Base-by-base conservation (phyloP, 2,329 filamentous ascomycete species). In the Madurella fahalii region DNA sequence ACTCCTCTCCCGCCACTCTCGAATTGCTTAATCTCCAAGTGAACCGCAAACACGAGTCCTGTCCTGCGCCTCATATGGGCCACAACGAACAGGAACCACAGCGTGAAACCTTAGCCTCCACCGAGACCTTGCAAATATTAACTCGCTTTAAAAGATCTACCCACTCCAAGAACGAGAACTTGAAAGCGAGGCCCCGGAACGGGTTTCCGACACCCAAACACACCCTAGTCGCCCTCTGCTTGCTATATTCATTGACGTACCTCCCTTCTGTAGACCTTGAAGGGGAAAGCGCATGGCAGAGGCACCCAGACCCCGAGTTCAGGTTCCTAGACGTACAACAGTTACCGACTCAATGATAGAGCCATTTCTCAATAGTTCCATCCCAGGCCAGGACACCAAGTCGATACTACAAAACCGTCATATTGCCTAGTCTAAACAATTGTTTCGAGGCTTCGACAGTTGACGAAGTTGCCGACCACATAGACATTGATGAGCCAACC, bases 61-160 rank as follows among this genome's bases (percentile, higher is more conserved):
- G 25, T 25, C 25, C n/a, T 41, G 40, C 40, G 40, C 40, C 45
- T 39, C 13, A 47, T 47, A 3, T 39, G 32, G 45, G 40, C 30
- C 30, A 47, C 60, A 20, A 53, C 62, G 39, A 65, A 62, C 47
- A 25, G 17, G 1, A 31, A 52, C 43, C 32, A 42, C 32, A 25
- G 25, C 25, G 25, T 25, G 25, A 16, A 50, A 18, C 47, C 9
- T 25, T 50, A 40, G 39, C 39, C 37, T 50, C 39, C 30, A 30
- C 40, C 47, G 7, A 25, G 25, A 25, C 25, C 25, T 25, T 25
- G 25, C 7, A 7, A 25, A 25, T 25, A 7, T 25, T 25, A 25
- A 4, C 25, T 25, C 25, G 25, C 25, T 25, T 25, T 25, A 25
- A 25, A 25, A 25, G 25, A 25, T 3, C 25, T 25, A 42, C 47